phyloP scores from a whole-genome alignment of 2,329 filamentous ascomycete genomes.

The Teratosphaeria epicoccoides region DNA sequence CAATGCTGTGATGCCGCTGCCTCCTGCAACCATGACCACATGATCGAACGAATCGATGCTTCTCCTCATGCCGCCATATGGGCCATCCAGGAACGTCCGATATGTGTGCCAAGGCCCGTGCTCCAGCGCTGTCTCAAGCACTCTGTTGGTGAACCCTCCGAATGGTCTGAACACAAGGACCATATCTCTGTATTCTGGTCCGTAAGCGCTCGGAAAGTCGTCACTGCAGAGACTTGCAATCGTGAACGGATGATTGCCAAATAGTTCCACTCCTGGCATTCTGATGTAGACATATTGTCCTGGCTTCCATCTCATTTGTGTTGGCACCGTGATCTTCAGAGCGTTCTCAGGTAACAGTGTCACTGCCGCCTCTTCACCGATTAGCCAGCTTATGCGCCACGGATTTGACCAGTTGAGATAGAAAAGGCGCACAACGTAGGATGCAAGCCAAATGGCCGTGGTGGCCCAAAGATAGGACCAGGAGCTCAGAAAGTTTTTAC shows the following conservation, averaged over 20 bases:
- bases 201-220: slow-evolving; percentile 86
- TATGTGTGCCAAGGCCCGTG: slow-evolving; percentile 89
- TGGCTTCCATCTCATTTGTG: slow-evolving; percentile 82
- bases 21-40: slow-evolving; percentile 83
- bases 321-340: slow-evolving; percentile 92
- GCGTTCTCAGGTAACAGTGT: slow-evolving; percentile 84
- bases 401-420: slow-evolving; percentile 87
- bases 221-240: slow-evolving; percentile 87
- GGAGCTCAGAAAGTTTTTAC: slow-evolving; percentile 79
- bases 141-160: slow-evolving; percentile 75
- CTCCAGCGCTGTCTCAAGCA: slow-evolving; percentile 70
- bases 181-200: slow-evolving; percentile 78
- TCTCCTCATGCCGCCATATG: slow-evolving; percentile 87
- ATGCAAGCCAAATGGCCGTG: slow-evolving; percentile 64
- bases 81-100: slow-evolving; percentile 82
- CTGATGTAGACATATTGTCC: slow-evolving; percentile 92
- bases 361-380: slow-evolving; percentile 84
- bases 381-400: slow-evolving; percentile 66
- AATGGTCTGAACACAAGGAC: slow-evolving; percentile 87
- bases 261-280: slow-evolving; percentile 81
- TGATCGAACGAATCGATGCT: slow-evolving; percentile 88
- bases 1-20: slow-evolving; percentile 86
- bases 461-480: slow-evolving; percentile 84
- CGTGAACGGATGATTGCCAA: slow-evolving; percentile 93
- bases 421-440: slow-evolving; percentile 63